These are phyloP conservation scores for Barnettozyma botsteinii DNA, from an alignment of 805 yeast species.

Conservation along the genomic window DNA sequence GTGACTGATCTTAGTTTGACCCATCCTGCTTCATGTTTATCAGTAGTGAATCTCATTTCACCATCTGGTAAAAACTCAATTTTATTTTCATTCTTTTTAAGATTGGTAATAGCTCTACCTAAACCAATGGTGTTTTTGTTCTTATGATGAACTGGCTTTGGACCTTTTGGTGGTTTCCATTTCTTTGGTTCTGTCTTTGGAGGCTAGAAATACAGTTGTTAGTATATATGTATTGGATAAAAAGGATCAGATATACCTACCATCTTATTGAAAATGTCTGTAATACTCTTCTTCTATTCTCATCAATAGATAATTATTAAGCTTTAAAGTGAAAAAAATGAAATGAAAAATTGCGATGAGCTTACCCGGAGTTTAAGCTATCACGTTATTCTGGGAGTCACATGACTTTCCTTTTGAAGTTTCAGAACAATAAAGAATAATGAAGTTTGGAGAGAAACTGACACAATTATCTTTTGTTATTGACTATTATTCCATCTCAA, in stretches of 20 bases:
- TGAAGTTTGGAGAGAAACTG: too few species aligned
- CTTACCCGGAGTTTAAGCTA: conserved; percentile 11
- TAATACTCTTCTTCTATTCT: background rate
- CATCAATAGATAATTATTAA: too few species aligned
- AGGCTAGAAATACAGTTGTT: conserved; percentile 12
- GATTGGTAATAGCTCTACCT: conserved; percentile 78
- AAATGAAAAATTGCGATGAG: conserved; percentile 10
- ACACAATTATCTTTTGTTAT: too few species aligned
- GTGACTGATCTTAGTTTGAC: conserved; percentile 89
- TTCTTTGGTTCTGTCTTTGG: conserved; percentile 54
- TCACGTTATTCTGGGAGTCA: background rate
- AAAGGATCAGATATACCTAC: too few species aligned
- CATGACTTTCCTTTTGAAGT: background rate
- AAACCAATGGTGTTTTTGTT: conserved; percentile 80
- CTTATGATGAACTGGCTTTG: conserved; percentile 80
- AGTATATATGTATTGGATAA: too few species aligned
- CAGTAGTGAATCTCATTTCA: conserved; percentile 83
- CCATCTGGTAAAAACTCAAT: conserved; percentile 77
- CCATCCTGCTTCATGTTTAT: conserved; percentile 80
- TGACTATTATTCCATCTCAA: too few species aligned
- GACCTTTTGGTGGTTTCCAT: conserved; percentile 89
- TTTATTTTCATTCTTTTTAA: conserved; percentile 61
- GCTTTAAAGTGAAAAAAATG: background rate
- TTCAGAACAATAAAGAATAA: too few species aligned
- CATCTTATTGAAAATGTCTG: background rate